phyloP scores from a whole-genome alignment of 106 monocot species.

The Acanthochlamys bracteata region DNA sequence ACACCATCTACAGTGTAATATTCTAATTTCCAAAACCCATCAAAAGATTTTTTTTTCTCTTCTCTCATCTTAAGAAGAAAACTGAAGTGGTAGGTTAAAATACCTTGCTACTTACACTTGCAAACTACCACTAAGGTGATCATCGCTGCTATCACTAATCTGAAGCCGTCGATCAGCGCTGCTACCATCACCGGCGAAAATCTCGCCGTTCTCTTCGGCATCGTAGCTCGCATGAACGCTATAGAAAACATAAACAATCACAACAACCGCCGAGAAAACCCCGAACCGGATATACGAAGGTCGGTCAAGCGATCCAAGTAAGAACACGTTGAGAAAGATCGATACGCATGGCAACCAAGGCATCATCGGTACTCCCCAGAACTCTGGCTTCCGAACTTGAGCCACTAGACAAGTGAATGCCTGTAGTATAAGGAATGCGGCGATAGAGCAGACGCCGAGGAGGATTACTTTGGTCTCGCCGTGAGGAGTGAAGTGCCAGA shows the following conservation, averaged over 20 bases:
- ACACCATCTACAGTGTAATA: no score
- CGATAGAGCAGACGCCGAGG: constrained; percentile 21
- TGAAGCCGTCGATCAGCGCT: neutral
- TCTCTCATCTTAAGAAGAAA: neutral
- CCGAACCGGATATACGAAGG: constrained; percentile 66
- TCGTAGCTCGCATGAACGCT: constrained; percentile 91
- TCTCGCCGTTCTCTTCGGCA: constrained; percentile 36
- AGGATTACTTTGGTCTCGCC: constrained; percentile 23
- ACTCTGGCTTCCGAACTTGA: constrained; percentile 61
- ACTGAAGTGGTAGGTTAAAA: neutral
- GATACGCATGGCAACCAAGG: constrained; percentile 75
- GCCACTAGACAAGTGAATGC: constrained; percentile 33
- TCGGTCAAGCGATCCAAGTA: constrained; percentile 68
- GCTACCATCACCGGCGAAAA: neutral
- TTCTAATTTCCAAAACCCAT: no score
- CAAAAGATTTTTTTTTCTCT: no score
- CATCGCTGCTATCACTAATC: no score
- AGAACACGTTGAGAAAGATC: constrained; percentile 79
- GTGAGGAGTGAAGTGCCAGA: constrained; percentile 41
- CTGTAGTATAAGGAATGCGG: constrained; percentile 20
- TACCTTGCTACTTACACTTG: constrained; percentile 10
- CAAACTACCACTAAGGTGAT: neutral
- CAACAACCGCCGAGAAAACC: constrained; percentile 37
- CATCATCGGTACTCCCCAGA: constrained; percentile 91
- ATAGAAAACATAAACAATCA: constrained; percentile 64